Percentiles rank a stretch among this genome's conserved stretches.
Evolutionary conservation across 1,139 yeast genomes (phyloP).

Genomic region (Yamadazyma diospyri): DNA sequence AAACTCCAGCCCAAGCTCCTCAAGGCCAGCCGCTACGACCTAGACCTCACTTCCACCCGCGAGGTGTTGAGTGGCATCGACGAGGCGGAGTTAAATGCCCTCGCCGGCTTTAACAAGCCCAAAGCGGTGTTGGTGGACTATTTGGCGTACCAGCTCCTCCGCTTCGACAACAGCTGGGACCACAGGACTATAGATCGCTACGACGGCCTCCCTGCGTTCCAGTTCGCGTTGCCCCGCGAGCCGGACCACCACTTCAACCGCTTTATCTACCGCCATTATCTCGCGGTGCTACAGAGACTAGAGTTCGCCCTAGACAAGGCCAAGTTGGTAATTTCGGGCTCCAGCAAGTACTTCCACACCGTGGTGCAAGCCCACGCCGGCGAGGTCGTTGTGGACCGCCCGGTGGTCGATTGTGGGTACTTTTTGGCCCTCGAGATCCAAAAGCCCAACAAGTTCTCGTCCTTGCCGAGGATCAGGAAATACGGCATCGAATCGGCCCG

Average conservation of each 20-base stretch:
- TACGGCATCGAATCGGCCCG: constrained; percentile 23
- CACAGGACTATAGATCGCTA: constrained; percentile 7
- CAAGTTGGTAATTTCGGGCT: constrained; percentile 22
- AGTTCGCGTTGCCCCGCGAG: constrained; percentile 5
- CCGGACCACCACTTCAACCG: constrained; percentile 2
- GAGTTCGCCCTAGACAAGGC: constrained; percentile 15
- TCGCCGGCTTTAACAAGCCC: background rate
- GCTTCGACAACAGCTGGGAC: constrained; percentile 1
- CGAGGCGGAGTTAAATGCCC: constrained; percentile 3
- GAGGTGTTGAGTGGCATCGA: constrained; percentile 6
- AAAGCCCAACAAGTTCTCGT: constrained; percentile 30
- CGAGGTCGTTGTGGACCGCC: constrained; percentile 1
- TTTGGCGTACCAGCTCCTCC: constrained; percentile 2
- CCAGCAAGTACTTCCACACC: constrained; percentile 28
- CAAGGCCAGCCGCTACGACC: constrained; percentile 3
- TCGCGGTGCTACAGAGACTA: constrained; percentile 20
- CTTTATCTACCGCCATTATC: constrained; percentile 15
- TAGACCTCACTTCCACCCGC: constrained; percentile 5
- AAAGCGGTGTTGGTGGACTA: constrained; percentile 3
- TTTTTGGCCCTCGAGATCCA: constrained; percentile 22
- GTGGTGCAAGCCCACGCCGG: constrained; percentile 2
- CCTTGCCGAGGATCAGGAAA: constrained; percentile 18
- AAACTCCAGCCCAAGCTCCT: constrained; percentile 2
- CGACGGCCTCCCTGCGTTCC: constrained; percentile 4
- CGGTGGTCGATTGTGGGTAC: constrained; percentile 3